Percentiles rank a stretch among this genome's conserved stretches.
Conservation (phyloP, 371 early-diverging fungal genomes). For the Rhizomucor pusillus region DNA sequence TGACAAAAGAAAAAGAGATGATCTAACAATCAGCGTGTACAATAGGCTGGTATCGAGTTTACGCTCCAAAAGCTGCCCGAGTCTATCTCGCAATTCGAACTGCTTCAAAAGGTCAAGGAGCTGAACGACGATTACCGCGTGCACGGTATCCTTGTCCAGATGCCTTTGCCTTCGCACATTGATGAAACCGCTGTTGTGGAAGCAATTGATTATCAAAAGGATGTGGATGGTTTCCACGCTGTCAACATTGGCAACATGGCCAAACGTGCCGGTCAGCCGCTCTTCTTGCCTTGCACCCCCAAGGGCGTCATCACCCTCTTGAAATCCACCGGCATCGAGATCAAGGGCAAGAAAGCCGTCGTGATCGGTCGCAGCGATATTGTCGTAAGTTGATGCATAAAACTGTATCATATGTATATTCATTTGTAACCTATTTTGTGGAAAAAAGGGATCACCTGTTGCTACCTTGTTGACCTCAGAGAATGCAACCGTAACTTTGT, state of each 20-base stretch:
- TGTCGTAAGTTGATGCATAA: constrained; percentile 45
- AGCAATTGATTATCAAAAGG: constrained; percentile 79
- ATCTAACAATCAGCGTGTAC: background rate
- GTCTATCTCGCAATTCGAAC: constrained; percentile 34
- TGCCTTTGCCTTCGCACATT: constrained; percentile 84
- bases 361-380: constrained; percentile 94
- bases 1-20: background rate
- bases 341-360: constrained; percentile 82
- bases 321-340: constrained; percentile 55
- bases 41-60: constrained; percentile 63
- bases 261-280: constrained; percentile 72
- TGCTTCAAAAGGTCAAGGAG: constrained; percentile 51
- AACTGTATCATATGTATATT: background rate
- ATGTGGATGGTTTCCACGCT: constrained; percentile 96
- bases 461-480: constrained; percentile 71
- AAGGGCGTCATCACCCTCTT: constrained; percentile 87
- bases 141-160: constrained; percentile 90
- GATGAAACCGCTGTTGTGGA: constrained; percentile 77
- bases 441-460: constrained; percentile 74
- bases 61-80: constrained; percentile 48
- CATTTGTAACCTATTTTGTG: background rate
- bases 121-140: constrained; percentile 79
- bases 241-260: constrained; percentile 88
- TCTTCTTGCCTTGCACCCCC: constrained; percentile 93
- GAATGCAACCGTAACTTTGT: constrained; percentile 90